Evolutionary conservation across 352 stramenopile species (phyloP), one percentile per base, ranked within the genome.

Genomic region (Blastocystis hominis): DNA sequence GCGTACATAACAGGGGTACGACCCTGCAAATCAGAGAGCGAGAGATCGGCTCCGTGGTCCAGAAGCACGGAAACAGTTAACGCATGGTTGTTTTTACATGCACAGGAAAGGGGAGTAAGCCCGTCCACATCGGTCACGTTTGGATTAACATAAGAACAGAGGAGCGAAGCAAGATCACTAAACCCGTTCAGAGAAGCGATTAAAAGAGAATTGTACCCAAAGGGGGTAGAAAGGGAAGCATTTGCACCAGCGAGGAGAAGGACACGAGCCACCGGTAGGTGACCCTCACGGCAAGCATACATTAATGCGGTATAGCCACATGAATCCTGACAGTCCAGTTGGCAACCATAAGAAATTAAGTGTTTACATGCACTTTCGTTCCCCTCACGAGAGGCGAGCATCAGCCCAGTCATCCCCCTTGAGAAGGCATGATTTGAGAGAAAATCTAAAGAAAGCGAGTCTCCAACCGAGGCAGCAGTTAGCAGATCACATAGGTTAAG

Each of bases 241-340:
- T 81, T 30, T 24, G 72, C 72, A 6, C 72, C 72, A 34, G 72
- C 50, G 17, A 38, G 5, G 44, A 81, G 72, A 63, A 81, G 72
- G 40, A 81, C 24, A 50, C 47, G 72, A 40, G 46, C 50, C 40
- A 77, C 54, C 15, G 66, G 30, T 2, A 53, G 3, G 47, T 53
- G 47, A 2, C 66, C 66, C 47, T 77, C 66, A 55, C 66, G 66
- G 54, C 66, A 59, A 2, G 66, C 66, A 54, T 77, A 77, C 2
- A 77, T 77, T 13, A 77, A 50, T 42, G 66, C 66, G 50, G 66
- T 77, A 30, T 77, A 77, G 15, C 66, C 66, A 55, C 66, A 5
- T 15, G 4, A 53, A 50, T 77, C 66, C 47, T 77, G 66, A 77
- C 30, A 17, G 54, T 77, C 36, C 38, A 77, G 38, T 55, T 24